Percentiles rank a stretch among this genome's conserved stretches.
Conservation (phyloP, 1,284 basidiomycete species). For the Rhizopogon parksii region DNA sequence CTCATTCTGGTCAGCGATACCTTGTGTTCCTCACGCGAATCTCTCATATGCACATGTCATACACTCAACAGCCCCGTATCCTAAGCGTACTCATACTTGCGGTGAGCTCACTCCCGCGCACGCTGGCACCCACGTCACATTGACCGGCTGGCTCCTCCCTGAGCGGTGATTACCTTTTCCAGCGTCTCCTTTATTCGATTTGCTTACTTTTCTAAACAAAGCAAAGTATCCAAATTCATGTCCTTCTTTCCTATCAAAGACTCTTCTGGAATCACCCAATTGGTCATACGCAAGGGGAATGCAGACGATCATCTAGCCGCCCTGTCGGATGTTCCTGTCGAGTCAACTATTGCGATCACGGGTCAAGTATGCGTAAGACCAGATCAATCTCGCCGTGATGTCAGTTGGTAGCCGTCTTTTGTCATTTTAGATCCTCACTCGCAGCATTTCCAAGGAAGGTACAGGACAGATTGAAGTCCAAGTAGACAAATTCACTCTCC, state of each 20-base stretch:
- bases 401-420: slow-evolving; percentile 29
- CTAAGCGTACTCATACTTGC: slow-evolving; percentile 59
- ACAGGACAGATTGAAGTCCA: slow-evolving; percentile 78
- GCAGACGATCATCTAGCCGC: slow-evolving; percentile 30
- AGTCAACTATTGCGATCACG: slow-evolving; percentile 70
- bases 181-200: slow-evolving; percentile 22
- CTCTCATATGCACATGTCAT: slow-evolving; percentile 4
- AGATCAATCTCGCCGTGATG: slow-evolving; percentile 48
- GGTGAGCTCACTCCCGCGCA: slow-evolving; percentile 50
- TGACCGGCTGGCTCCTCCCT: slow-evolving; percentile 75
- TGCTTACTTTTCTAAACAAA: slow-evolving; percentile 35
- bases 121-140: slow-evolving; percentile 53
- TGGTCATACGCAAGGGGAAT: slow-evolving; percentile 48
- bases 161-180: slow-evolving; percentile 50
- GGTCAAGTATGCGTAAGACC: slow-evolving; percentile 67
- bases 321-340: slow-evolving; percentile 61
- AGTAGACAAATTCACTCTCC: slow-evolving; percentile 61
- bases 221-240: slow-evolving; percentile 59
- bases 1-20: slow-evolving; percentile 24
- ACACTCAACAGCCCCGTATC: slow-evolving; percentile 48
- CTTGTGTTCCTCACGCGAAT: slow-evolving; percentile 2
- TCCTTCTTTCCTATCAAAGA: slow-evolving; percentile 82
- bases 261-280: slow-evolving; percentile 68
- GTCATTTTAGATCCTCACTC: neutral
- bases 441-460: slow-evolving; percentile 35